phyloP scores from a whole-genome alignment of 148 eudicot genomes.

The Camellia sinensis region DNA sequence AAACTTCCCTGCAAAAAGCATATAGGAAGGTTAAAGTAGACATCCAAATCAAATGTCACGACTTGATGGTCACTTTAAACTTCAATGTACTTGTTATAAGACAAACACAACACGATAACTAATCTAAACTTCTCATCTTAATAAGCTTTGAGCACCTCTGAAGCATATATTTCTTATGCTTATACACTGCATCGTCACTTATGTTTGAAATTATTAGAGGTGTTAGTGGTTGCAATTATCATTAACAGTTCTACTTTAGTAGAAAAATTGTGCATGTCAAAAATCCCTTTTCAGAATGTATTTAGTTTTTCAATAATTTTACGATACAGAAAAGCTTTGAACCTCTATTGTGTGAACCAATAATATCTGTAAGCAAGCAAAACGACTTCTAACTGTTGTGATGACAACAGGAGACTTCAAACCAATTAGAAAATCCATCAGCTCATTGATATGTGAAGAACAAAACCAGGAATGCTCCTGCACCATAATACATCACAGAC shows the following conservation, averaged over 20 bases:
- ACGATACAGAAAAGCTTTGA: not conserved
- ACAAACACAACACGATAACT: not conserved
- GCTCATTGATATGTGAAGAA: conserved; percentile 53
- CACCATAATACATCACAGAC: conserved; percentile 9
- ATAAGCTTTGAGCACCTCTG: not conserved
- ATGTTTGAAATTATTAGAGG: not conserved
- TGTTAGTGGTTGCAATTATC: not conserved
- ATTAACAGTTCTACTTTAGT: not conserved
- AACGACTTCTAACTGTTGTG: conserved; percentile 48
- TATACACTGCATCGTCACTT: not conserved
- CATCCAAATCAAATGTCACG: not conserved
- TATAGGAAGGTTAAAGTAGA: not conserved
- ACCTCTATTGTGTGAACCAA: conserved; percentile 69
- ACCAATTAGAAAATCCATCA: conserved; percentile 60
- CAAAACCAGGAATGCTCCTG: conserved; percentile 79
- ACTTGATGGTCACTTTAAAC: not conserved
- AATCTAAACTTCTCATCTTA: not conserved
- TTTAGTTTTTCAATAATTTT: not conserved
- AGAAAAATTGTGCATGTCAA: not conserved
- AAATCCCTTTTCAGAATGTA: not conserved
- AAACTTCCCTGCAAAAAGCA: conserved; percentile 40
- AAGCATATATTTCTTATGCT: not conserved
- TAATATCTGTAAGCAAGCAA: conserved; percentile 58
- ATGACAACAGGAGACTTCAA: conserved; percentile 62
- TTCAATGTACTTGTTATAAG: not conserved